These are phyloP conservation scores for Blastocystis sp. DNA, from an alignment of 352 stramenopile genomes.

Conservation along the genomic window DNA sequence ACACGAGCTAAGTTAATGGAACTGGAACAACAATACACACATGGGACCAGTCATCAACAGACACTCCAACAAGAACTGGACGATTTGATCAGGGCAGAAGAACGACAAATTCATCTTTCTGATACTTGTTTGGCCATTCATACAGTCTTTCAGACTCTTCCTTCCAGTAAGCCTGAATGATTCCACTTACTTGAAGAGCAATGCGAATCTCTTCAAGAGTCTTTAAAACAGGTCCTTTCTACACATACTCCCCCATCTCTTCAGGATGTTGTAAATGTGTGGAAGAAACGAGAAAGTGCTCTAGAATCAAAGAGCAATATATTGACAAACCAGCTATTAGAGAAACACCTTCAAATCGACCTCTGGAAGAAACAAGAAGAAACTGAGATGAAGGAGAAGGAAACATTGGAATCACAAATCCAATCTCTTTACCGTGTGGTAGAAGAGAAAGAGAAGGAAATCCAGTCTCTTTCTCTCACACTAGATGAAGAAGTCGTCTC, in stretches of 20 bases:
- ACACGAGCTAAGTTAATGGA: no score
- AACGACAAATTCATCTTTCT: not conserved
- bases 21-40: no score
- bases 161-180: not conserved
- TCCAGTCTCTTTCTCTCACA: no score
- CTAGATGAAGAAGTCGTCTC: no score
- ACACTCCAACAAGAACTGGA: not conserved
- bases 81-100: not conserved
- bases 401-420: not conserved
- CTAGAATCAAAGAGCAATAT: not conserved
- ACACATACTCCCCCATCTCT: not conserved
- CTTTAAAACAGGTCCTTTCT: not conserved
- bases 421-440: not conserved
- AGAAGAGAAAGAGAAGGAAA: not conserved
- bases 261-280: not conserved
- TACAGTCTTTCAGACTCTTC: not conserved
- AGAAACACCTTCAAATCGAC: not conserved
- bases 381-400: not conserved
- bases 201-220: not conserved
- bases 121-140: not conserved
- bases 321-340: not conserved
- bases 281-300: not conserved
- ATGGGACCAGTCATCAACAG: not conserved
- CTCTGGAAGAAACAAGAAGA: not conserved
- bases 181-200: not conserved